These are phyloP conservation scores for Mycena metata DNA, from an alignment of 768 basidiomycete genomes.

Conservation along the genomic window DNA sequence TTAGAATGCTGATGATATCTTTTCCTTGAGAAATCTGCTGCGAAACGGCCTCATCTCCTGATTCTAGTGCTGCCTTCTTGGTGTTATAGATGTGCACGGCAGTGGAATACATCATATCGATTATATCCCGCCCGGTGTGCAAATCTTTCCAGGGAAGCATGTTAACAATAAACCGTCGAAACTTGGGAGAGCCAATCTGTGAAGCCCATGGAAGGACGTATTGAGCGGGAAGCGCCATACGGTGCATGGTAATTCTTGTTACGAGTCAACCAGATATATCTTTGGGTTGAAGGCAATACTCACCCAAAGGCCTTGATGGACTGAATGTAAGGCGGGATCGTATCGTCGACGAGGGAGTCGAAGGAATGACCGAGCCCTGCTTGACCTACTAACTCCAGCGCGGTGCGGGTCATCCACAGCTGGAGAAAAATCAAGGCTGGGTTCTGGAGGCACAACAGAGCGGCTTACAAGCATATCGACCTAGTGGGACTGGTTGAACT, in stretches of 20 bases:
- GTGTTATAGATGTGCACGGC: constrained; percentile 49
- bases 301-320: constrained; percentile 51
- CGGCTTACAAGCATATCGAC: constrained; percentile 45
- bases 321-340: constrained; percentile 48
- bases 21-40: constrained; percentile 50
- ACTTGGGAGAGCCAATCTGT: constrained; percentile 48
- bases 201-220: constrained; percentile 46
- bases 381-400: constrained; percentile 64
- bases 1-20: constrained; percentile 49
- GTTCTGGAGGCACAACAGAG: too few relatives aligned
- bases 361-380: constrained; percentile 62
- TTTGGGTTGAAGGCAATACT: constrained; percentile 21
- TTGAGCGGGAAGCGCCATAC: constrained; percentile 34
- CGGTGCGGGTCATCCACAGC: constrained; percentile 56
- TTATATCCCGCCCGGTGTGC: constrained; percentile 46
- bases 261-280: neutral
- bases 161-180: constrained; percentile 51
- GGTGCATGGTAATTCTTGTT: neutral
- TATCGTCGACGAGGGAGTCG: constrained; percentile 52
- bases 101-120: constrained; percentile 51
- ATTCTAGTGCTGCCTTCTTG: constrained; percentile 49
- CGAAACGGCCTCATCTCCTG: constrained; percentile 45
- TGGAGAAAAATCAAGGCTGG: neutral
- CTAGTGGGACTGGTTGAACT: constrained; percentile 30
- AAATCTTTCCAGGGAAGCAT: constrained; percentile 46